Base-by-base conservation (phyloP, 495 filamentous ascomycete genomes). In the Penicillium diatomitis region DNA sequence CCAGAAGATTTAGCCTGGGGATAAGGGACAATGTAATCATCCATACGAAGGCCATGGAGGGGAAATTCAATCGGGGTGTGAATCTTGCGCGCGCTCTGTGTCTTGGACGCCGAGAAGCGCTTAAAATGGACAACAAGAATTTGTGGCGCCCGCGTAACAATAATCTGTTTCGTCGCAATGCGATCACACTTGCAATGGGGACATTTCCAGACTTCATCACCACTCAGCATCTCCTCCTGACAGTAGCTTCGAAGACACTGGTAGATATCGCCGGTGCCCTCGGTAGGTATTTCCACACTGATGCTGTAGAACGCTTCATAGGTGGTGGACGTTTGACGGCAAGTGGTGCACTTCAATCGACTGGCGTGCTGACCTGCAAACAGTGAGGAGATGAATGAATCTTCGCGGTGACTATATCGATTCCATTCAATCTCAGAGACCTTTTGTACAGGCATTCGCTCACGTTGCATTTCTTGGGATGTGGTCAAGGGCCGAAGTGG, bases 71-170 rank as follows among this genome's bases (percentile, higher is more conserved):
- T 77, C 5, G 80, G 78, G 0, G 79, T 85, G 57, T 79, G 78
- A 52, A 87, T 78, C 62, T 88, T 88, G 28, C 71, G 75, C 29
- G 80, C 73, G 32, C 65, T 68, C 46, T 84, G 68, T 10, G 70
- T 70, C 59, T 78, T 77, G 6, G 70, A 74, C 5, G 79, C 75
- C 3, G 76, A 76, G 60, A 88, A 88, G 31, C 85, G 81, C 61
- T 87, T 88, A 60, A 88, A 81, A 53, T 88, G 84, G 5, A 88
- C 68, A n/a, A 87, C 82, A 4, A 88, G 68, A 54, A 82, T 79
- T 43, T 84, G 76, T 0, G 85, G 85, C 2, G 83, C 80, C 6
- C 85, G 78, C 11, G 84, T 87, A 51, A 88, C 80, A 33, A 82
- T 84, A 49, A 88, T 82, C 50, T 82, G 80, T 51, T 87, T 88